Base-by-base conservation (phyloP, 1,284 basidiomycete species). In the Sporisorium reilianum region DNA sequence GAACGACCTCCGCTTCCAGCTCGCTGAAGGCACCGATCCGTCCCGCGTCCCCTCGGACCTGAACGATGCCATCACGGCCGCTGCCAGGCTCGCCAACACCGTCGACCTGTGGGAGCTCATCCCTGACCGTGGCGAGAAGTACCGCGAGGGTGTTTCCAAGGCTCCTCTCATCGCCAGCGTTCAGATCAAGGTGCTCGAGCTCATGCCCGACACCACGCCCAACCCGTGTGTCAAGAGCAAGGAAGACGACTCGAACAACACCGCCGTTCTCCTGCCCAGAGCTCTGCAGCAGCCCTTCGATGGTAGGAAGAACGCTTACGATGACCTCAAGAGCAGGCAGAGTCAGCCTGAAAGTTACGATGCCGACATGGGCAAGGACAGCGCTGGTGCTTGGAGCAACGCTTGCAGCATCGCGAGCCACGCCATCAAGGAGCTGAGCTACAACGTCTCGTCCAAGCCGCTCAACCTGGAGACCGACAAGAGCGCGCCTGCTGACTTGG, bases 31-130 rank as follows among this genome's bases (percentile, higher is more conserved):
- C 44, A 82, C 87, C 0, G 66, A 72, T 25, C 20, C 38, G 18
- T 51, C 66, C 10, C 62, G 64, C 8, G 57, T 71, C n/a, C 68
- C 76, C 7, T 44, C 42, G 9, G 89, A 90, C 80, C 86, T 90
- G 26, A 65, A 72, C 23, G 85, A 85, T 0, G 89, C 89, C 16
- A 85, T 93, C 50, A 91, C 46, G 25, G 65, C 65, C 5, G 59
- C 69, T 11, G 52, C 68, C 11, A 68, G 50, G 34, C 51, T 56
- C 26, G 63, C 80, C 51, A 68, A 78, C 54, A 85, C 79, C 7
- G 88, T 89, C 81, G 85, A 87, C 65, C 86, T 89, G 52, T 86
- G 88, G 54, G 85, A 87, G 12, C 86, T 90, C 53, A 85, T 87
- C 53, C 87, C 89, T 51, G 89, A 87, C 6, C 87, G 89, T 32